Base-by-base conservation (phyloP, 345 rosid genomes). In the Murraya koenigii region DNA sequence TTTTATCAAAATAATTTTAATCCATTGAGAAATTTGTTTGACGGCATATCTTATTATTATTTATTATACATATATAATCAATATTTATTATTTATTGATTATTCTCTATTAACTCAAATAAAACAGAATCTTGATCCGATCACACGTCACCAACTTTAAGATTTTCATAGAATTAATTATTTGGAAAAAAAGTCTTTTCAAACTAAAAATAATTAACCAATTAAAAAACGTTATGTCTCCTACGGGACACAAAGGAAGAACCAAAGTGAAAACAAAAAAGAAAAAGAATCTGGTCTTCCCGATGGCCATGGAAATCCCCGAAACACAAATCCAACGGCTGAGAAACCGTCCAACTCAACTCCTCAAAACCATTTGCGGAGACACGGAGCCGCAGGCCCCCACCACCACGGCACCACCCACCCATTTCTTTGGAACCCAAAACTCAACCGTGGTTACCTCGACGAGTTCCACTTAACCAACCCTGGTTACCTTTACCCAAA, bases 381-480 rank as follows among this genome's bases (percentile, higher is more conserved):
- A 89, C 88, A 79, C 87, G 92, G 86, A 82, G 89, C 89, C 90
- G 92, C 76, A 66, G 20, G 2, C 49, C 69, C 36, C 36, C 36
- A 19, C 25, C 15, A 4, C 47, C n/a, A 77, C n/a, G n/a, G n/a
- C n/a, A n/a, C n/a, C n/a, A n/a, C 72, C 33, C 77, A 75, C 87
- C 90, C 86, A 85, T 75, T 81, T 83, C 83, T 75, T 85, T 81
- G 90, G 94, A 90, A 81, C 86, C 77, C 77, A 11, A 61, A 44
- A 32, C 49, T 44, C 49, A 44, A 44, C 49, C 17, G 3, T 44
- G 49, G 49, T 3, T 44, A 13, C 17, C 49, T 13, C 17, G 3
- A 44, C 15, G 15, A 11, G 15, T 41, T 15, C 47, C 47, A 2
- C 49, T 13, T 13, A 44, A 22, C 76, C 23, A 22, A 22, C 70